Evolutionary conservation across 805 yeast genomes (phyloP), one percentile per base, ranked within the genome.

Genomic region (Wickerhamomyces strasburgensis): DNA sequence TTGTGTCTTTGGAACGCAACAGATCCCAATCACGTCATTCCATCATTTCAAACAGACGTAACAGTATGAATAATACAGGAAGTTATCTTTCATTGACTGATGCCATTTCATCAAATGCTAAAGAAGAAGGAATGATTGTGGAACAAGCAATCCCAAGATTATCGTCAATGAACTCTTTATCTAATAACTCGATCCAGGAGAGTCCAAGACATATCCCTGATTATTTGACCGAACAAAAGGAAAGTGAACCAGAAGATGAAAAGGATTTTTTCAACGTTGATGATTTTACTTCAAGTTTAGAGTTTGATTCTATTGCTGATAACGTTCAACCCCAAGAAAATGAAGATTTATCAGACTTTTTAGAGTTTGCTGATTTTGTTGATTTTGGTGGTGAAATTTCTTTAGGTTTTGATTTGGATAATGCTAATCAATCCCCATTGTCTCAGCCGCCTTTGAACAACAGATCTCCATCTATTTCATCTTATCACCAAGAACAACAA

Each of bases 1-100:
- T 84, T 39, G 80, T 81, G 43, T 53, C 64, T 46, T 19, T 84
- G 30, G 94, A 84, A 56, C 68, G 89, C 42, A 73, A 83, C 6
- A 70, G 73, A 51, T 79, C 87, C 0, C 65, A 80, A 1, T 75
- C 83, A 1, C 47, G 62, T 29, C 56, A 52, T 38, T 58, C 65
- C 2, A 40, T 54, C 21, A 42, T 46, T n/a, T 61, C 65, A 6
- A 50, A 29, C 47, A 38, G 49, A 51, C 42, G 45, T 21, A 44
- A 38, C 5, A 35, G 40, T 3, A 34, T 36, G 38, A 33, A 17
- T 14, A 26, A 38, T 14, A 37, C 30, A 18, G 35, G 39, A 29
- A 33, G 35, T 17, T 29, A 29, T 14, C 6, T 34, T 24, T 50
- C 55, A 1, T 27, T 51, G 6, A 38, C 46, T 13, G 68, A 65